phyloP scores from a whole-genome alignment of 345 rosid species.

The Microthlaspi erraticum region DNA sequence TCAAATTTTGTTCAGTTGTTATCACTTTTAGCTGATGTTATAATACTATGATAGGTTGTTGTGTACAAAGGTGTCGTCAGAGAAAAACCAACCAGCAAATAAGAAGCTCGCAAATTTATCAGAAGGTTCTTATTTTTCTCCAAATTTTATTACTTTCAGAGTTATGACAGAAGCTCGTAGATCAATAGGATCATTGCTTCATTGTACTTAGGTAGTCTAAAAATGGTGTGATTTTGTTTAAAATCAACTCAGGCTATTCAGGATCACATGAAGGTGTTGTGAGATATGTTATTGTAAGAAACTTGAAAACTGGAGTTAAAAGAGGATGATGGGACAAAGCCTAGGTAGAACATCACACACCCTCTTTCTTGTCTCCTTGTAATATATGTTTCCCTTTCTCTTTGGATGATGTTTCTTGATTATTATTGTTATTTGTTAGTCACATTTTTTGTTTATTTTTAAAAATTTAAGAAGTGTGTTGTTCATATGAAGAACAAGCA shows the following conservation, averaged over 20 bases:
- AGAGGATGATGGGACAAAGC: conserved; percentile 89
- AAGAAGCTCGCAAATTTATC: conserved; percentile 83
- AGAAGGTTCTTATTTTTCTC: conserved; percentile 67
- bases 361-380: too few relatives aligned
- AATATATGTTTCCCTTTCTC: not conserved
- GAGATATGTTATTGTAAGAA: conserved; percentile 83
- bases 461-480: too few relatives aligned
- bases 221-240: too few relatives aligned
- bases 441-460: too few relatives aligned
- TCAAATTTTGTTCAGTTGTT: too few relatives aligned
- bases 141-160: not conserved
- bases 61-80: conserved; percentile 78
- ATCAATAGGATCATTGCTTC: too few relatives aligned
- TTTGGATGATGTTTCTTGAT: too few relatives aligned
- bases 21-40: conserved; percentile 37
- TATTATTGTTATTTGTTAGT: too few relatives aligned
- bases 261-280: conserved; percentile 81
- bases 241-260: conserved; percentile 66
- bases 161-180: too few relatives aligned
- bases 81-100: conserved; percentile 79
- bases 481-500: too few relatives aligned
- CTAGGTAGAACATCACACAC: conserved; percentile 63
- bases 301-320: conserved; percentile 74
- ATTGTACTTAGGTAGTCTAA: too few relatives aligned
- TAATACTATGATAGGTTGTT: too few relatives aligned